Base-by-base conservation (phyloP, 192 early-diverging fungal species). In the Entophlyctis luteolus region DNA sequence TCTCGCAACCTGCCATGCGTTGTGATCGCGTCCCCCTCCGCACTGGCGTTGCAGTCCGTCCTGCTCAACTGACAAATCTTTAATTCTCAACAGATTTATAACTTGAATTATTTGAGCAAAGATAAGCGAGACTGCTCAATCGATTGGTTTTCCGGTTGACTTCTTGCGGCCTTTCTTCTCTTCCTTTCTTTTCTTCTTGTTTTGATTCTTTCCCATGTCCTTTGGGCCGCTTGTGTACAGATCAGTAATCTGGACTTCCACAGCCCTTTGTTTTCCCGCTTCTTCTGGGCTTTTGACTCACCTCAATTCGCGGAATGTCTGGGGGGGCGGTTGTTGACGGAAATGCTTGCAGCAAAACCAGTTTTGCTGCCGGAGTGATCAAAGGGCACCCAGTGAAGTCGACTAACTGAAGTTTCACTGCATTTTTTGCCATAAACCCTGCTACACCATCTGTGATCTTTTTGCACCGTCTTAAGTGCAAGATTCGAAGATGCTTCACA, bases 401-500 rank as follows among this genome's bases (percentile, higher is more conserved):
- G 1, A 77, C 45, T 20, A 46, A 14, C 46, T 33, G 4, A 47
- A 77, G 46, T 22, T 27, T 8, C 5, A 58, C 28, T 32, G 79
- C 73, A 27, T 59, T 55, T 22, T 62, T 46, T 3, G 65, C 68
- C 49, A 77, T 62, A 62, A 66, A 67, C 3, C 48, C 67, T 37
- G 70, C 57, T 1, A 76, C 49, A 32, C 62, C 56, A 58, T 79
- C 75, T n/a, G 81, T 83, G 22, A 83, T 68, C 38, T 76, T 78
- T 2, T 48, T 20, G 49, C 81, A 83, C 20, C 69, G 25, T 6
- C 80, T 57, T 2, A 83, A 42, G 10, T 56, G 67, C 3, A 83
- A 62, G 27, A 20, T 60, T 18, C 71, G 58, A 12, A 81, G 49
- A 47, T 36, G 48, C 29, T 48, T 58, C 27, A 75, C 68, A 35